Evolutionary conservation across 495 filamentous ascomycete genomes (phyloP).

Genomic region (Neurospora sp.): DNA sequence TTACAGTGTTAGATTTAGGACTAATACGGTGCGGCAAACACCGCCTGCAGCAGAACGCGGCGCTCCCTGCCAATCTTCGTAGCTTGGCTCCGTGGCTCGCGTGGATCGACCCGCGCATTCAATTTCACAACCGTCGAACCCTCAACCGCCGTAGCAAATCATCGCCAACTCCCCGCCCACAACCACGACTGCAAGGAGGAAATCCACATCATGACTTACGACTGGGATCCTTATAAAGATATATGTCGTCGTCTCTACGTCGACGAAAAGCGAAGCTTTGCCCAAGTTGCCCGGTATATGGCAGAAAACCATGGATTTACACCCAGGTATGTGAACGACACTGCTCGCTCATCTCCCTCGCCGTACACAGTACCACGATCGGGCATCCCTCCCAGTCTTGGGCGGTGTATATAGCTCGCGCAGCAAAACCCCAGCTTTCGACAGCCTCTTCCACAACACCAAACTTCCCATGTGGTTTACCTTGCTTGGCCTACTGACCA

Average conservation of each 20-base stretch:
- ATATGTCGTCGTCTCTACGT: constrained; percentile 66
- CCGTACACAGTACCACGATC: constrained; percentile 9
- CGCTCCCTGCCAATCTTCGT: neutral
- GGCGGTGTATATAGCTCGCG: neutral
- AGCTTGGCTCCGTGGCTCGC: neutral
- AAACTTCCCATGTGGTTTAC: neutral
- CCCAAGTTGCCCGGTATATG: constrained; percentile 58
- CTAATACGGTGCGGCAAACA: neutral
- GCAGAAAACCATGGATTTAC: constrained; percentile 49
- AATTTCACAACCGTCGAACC: neutral
- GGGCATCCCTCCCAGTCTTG: constrained; percentile 2
- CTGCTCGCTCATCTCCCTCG: neutral
- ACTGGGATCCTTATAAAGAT: constrained; percentile 62
- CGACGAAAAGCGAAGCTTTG: constrained; percentile 56
- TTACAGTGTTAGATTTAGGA: neutral
- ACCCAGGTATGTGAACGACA: constrained; percentile 43
- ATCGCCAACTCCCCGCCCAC: neutral
- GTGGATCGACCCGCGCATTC: neutral
- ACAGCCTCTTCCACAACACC: neutral
- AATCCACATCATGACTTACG: constrained; percentile 51
- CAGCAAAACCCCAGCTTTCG: neutral
- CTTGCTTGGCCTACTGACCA: constrained; percentile 6
- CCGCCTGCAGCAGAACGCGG: neutral
- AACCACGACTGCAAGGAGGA: neutral
- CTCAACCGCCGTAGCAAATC: neutral